Evolutionary conservation across 257 asterid genomes (phyloP).

Genomic region (Nicotiana otophora): DNA sequence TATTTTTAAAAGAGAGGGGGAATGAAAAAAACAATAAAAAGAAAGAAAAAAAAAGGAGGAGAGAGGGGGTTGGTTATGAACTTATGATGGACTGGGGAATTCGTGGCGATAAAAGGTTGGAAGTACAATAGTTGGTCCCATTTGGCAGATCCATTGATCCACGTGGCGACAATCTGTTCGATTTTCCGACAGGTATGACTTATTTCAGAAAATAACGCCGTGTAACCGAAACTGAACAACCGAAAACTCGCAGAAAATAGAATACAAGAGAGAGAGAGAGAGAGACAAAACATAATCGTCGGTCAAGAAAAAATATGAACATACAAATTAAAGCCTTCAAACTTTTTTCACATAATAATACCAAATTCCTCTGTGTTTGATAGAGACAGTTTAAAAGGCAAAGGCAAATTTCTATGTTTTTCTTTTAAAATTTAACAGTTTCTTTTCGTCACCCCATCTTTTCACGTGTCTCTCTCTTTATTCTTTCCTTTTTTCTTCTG

Average conservation of each 20-base stretch:
- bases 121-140: slow-evolving; percentile 23
- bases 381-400: not conserved
- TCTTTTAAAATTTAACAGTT: not conserved
- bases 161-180: slow-evolving; percentile 35
- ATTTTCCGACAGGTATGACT: slow-evolving; percentile 21
- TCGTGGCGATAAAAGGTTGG: slow-evolving; percentile 53
- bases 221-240: slow-evolving; percentile 49
- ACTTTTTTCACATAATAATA: no score
- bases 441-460: slow-evolving; percentile 15
- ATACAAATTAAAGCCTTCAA: not conserved
- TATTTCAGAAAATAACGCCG: slow-evolving; percentile 20
- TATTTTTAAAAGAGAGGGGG: no score
- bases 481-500: not conserved
- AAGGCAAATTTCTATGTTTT: slow-evolving; percentile 1
- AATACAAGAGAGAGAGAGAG: not conserved
- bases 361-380: not conserved
- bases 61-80: no score
- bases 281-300: not conserved
- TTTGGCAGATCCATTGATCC: slow-evolving; percentile 3
- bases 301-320: not conserved
- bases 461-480: slow-evolving; percentile 44
- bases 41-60: no score
- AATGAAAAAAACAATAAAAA: no score
- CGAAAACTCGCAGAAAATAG: slow-evolving; percentile 8
- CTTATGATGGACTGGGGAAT: slow-evolving; percentile 33